These are phyloP conservation scores for Plasmodium vivax DNA, from an alignment of 169 alveolate genomes.

Conservation along the genomic window DNA sequence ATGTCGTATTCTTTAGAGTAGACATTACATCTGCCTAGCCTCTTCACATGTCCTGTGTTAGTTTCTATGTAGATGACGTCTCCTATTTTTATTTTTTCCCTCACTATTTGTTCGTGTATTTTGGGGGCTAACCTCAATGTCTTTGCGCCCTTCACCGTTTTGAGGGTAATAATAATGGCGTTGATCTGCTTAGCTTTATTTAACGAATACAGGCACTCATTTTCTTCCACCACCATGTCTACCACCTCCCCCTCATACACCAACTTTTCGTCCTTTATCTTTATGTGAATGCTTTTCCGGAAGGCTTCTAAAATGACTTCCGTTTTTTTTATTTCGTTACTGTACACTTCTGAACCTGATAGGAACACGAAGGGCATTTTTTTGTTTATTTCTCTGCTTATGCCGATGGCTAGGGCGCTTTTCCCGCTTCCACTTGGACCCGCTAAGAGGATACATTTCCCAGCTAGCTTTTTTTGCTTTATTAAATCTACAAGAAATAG, in stretches of 20 bases:
- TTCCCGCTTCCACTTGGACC: slow-evolving; percentile 99
- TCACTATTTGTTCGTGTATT: slow-evolving; percentile 96
- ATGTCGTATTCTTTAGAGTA: slow-evolving; percentile 98
- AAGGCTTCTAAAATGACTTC: slow-evolving; percentile 99
- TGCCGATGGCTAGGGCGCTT: slow-evolving; percentile 99
- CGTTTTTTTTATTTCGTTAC: slow-evolving; percentile 99
- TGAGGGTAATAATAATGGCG: slow-evolving; percentile 94
- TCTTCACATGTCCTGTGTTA: slow-evolving; percentile 95
- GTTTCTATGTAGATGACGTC: slow-evolving; percentile 99
- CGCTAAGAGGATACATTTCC: slow-evolving; percentile 90
- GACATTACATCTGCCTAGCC: slow-evolving; percentile 98
- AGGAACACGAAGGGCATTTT: slow-evolving; percentile 99
- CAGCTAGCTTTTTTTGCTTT: slow-evolving; percentile 98
- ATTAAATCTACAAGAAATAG: slow-evolving; percentile 98
- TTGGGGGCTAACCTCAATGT: slow-evolving; percentile 98
- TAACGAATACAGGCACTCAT: slow-evolving; percentile 75
- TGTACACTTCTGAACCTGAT: slow-evolving; percentile 99
- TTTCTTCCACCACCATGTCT: slow-evolving; percentile 86
- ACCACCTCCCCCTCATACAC: slow-evolving; percentile 89
- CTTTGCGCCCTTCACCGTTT: slow-evolving; percentile 98
- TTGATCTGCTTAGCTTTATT: slow-evolving; percentile 93
- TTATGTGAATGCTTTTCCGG: slow-evolving; percentile 98
- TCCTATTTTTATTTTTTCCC: slow-evolving; percentile 97
- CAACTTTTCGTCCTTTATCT: slow-evolving; percentile 98
- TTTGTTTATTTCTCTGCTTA: slow-evolving; percentile 99